Conservation (phyloP, 2,329 filamentous ascomycete species). For the Fusarium longipes region DNA sequence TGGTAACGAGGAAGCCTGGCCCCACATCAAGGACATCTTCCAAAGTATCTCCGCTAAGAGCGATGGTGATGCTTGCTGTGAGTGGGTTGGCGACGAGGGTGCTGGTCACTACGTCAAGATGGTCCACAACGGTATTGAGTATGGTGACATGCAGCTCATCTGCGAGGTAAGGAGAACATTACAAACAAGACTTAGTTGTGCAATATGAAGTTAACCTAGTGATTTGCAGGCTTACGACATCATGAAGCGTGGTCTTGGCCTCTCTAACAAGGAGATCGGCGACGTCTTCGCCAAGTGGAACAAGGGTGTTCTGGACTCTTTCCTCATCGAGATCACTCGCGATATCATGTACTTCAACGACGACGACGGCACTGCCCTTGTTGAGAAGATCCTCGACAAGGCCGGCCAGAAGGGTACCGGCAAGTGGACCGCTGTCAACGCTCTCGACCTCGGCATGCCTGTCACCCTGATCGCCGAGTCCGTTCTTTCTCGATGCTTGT, state of each 20-base stretch:
- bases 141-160: conserved; percentile 99
- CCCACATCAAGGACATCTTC: conserved; percentile 98
- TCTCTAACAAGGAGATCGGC: conserved; percentile 93
- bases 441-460: conserved; percentile 97
- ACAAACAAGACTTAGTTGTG: background rate
- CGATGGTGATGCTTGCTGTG: conserved; percentile 96
- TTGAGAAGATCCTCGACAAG: conserved; percentile 99
- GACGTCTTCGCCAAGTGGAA: conserved; percentile 97
- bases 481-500: conserved; percentile 94
- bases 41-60: conserved; percentile 98
- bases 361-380: conserved; percentile 87
- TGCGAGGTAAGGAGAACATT: conserved; percentile 77
- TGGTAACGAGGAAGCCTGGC: conserved; percentile 98
- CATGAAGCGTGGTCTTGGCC: conserved; percentile 95
- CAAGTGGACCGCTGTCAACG: conserved; percentile 99
- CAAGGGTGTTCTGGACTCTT: conserved; percentile 97
- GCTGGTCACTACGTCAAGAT: conserved; percentile 99
- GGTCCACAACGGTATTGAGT: conserved; percentile 99
- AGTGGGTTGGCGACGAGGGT: conserved; percentile 99
- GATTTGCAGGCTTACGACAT: conserved; percentile 90
- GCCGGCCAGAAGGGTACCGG: conserved; percentile 99
- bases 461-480: conserved; percentile 98
- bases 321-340: conserved; percentile 98
- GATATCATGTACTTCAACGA: conserved; percentile 99
- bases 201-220: conserved; percentile 34